Percentiles rank a stretch among this genome's conserved stretches.
phyloP scores from a whole-genome alignment of 768 basidiomycete genomes.

The Dentipellis fragilis region DNA sequence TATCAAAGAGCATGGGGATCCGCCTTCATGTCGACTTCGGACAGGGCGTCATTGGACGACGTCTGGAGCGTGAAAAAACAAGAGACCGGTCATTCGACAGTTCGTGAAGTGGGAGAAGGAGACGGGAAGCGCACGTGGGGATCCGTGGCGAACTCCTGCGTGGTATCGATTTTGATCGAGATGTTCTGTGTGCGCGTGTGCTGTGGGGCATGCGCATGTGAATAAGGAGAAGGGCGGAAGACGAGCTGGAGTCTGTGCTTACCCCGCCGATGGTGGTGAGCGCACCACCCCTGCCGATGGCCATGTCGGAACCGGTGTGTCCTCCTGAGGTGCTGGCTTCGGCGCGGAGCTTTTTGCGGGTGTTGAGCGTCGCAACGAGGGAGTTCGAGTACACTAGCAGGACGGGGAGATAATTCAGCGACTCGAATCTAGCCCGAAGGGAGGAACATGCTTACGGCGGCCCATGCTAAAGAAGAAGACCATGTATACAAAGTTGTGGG shows the following conservation, averaged over 20 bases:
- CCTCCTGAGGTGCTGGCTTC: neutral
- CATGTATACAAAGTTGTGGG: neutral
- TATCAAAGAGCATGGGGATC: neutral
- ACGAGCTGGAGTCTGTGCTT: neutral
- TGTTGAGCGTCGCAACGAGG: neutral
- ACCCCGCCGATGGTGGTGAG: neutral
- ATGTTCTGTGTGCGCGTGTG: neutral
- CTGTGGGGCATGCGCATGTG: too few species aligned
- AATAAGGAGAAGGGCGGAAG: too few species aligned
- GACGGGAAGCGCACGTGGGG: neutral
- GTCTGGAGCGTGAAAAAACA: too few species aligned
- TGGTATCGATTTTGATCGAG: neutral
- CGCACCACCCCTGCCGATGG: neutral
- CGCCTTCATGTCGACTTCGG: neutral
- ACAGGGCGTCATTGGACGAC: too few species aligned
- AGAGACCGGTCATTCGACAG: too few species aligned
- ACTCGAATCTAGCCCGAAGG: neutral
- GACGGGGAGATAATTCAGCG: neutral
- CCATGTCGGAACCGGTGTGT: neutral
- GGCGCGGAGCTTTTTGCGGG: neutral
- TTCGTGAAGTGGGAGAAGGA: too few species aligned
- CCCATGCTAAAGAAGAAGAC: neutral
- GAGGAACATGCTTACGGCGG: neutral
- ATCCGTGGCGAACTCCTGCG: neutral
- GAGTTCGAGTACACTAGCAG: neutral